Evolutionary conservation across 192 early-diverging fungal genomes (phyloP), one percentile per base, ranked within the genome.

Genomic region (Linnemannia zychae): DNA sequence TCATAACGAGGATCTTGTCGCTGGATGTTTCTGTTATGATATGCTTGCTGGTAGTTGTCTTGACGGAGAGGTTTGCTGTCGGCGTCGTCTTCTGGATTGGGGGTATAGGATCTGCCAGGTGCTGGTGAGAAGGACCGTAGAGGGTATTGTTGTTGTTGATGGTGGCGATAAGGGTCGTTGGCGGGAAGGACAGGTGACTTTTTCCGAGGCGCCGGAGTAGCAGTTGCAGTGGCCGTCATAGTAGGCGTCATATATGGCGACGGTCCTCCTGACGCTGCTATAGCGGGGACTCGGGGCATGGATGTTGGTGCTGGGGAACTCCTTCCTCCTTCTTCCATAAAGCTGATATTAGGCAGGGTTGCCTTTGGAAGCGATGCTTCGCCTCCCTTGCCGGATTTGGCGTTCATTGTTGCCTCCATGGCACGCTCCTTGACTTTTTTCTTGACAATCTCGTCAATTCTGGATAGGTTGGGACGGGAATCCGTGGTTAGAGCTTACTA

Each of bases 401-500:
- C 24, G 31, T 78, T 79, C 46, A 75, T 78, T 22, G 80, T 60
- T 40, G 76, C 49, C 33, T 84, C 77, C 37, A 65, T 28, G 31
- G 78, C 74, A 36, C 91, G 89, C 68, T 90, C 85, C 66, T 86
- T 77, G 0, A 86, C 75, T 67, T 92, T 92, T 38, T 84, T 74
- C 46, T 88, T 88, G 31, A 94, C 85, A 66, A 94, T 82, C 77
- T 94, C 93, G 72, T 77, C 88, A 79, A 94, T 94, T 73, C 83
- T 85, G 48, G 18, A 47, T 60, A 34, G n/a, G 46, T 63, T 47
- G 3, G n/a, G 76, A 68, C 28, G 80, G 40, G 74, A 94, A 94
- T 75, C 95, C 94, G 74, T 95, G 95, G 33, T 94, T 72, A 72
- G 94, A 94, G 20, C 91, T 88, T 47, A n/a, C n/a, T n/a, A n/a